These are phyloP conservation scores for Aspergillus caelatus DNA, from an alignment of 2,329 filamentous ascomycete species.

Conservation along the genomic window DNA sequence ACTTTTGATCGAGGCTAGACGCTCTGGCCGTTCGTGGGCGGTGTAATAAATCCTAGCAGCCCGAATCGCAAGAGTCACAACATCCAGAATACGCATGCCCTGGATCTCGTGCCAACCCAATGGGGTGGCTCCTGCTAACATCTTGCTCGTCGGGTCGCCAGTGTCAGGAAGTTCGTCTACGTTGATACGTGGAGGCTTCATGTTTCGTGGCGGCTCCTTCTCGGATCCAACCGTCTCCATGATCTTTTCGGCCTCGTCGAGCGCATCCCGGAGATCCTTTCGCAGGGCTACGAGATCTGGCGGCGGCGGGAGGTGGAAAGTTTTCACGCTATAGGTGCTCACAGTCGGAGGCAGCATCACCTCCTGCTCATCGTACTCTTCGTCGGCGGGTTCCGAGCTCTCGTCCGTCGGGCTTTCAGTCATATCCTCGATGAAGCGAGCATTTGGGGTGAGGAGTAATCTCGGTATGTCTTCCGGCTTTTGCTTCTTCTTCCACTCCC, in stretches of 20 bases:
- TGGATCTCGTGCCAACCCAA: slow-evolving; percentile 83
- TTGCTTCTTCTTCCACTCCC: slow-evolving; percentile 64
- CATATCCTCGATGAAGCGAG: slow-evolving; percentile 45
- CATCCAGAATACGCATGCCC: slow-evolving; percentile 87
- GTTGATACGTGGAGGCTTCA: slow-evolving; percentile 34
- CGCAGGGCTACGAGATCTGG: slow-evolving; percentile 82
- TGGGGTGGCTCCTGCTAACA: slow-evolving; percentile 32
- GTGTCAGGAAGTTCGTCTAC: slow-evolving; percentile 41
- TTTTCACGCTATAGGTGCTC: slow-evolving; percentile 88
- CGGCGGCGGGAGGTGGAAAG: slow-evolving; percentile 78
- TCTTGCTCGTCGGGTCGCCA: slow-evolving; percentile 38
- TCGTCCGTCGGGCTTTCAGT: slow-evolving; percentile 56
- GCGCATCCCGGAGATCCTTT: slow-evolving; percentile 65
- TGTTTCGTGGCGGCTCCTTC: slow-evolving; percentile 30
- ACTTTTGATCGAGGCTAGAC: slow-evolving; percentile 81
- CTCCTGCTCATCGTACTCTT: slow-evolving; percentile 63
- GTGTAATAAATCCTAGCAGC: slow-evolving; percentile 97
- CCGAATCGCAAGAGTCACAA: slow-evolving; percentile 91
- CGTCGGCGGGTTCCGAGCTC: slow-evolving; percentile 46
- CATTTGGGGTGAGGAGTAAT: slow-evolving; percentile 42
- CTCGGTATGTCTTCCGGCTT: slow-evolving; percentile 43
- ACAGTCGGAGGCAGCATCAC: slow-evolving; percentile 94
- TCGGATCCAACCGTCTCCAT: slow-evolving; percentile 54
- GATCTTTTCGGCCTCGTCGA: slow-evolving; percentile 70
- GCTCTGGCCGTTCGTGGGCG: slow-evolving; percentile 81